These are phyloP conservation scores for Colletotrichum noveboracense DNA, from an alignment of 2,329 filamentous ascomycete species.

Conservation along the genomic window DNA sequence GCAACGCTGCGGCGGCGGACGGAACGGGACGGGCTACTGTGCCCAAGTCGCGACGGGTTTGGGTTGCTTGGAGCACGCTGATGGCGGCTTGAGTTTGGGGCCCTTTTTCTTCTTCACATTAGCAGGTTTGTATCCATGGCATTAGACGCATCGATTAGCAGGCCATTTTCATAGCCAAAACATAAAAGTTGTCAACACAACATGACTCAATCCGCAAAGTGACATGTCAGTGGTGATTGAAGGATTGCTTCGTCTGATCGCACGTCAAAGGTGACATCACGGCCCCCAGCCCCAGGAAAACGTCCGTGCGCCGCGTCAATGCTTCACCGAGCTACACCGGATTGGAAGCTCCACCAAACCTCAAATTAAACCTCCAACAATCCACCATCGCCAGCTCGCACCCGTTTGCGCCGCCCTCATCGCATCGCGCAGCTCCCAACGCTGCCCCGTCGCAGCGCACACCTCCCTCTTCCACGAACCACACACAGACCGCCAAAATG, in stretches of 20 bases:
- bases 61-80: constrained; percentile 64
- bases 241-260: neutral
- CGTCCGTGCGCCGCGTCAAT: neutral
- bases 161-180: neutral
- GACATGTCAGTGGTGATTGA: neutral
- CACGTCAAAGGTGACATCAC: constrained; percentile 12
- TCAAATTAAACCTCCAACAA: neutral
- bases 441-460: neutral
- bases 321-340: neutral
- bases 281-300: neutral
- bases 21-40: constrained; percentile 44
- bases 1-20: neutral
- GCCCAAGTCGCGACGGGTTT: constrained; percentile 50
- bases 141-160: constrained; percentile 12
- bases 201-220: neutral
- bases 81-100: neutral
- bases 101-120: neutral
- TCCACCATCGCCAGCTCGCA: neutral
- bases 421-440: neutral
- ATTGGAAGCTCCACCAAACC: neutral
- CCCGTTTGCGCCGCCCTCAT: neutral
- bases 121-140: neutral
- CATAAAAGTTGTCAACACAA: neutral
- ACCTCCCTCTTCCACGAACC: neutral
- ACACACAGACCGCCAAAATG: neutral